Conservation (phyloP, 2,329 filamentous ascomycete species). For the Ampelomyces quisqualis region DNA sequence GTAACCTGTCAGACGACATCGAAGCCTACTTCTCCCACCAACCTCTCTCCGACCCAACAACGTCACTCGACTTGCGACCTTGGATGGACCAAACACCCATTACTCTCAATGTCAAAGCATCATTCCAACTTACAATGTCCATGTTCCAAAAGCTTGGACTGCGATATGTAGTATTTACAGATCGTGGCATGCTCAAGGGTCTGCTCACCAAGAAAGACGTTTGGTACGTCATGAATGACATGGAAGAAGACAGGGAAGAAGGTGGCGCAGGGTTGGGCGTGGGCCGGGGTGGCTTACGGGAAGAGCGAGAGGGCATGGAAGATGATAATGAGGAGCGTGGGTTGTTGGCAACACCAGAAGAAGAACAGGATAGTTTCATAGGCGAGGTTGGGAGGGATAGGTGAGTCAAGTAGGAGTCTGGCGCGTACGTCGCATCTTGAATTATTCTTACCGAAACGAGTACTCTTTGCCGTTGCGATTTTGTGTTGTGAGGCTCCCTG, state of each 20-base stretch:
- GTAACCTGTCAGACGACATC: constrained; percentile 66
- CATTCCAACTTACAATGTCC: constrained; percentile 78
- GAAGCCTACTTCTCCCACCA: constrained; percentile 85
- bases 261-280: constrained; percentile 39
- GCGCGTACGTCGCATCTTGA: constrained; percentile 2
- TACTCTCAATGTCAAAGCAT: constrained; percentile 74
- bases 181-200: constrained; percentile 78
- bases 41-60: constrained; percentile 68
- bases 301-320: constrained; percentile 30
- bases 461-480: too few relatives aligned
- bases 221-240: constrained; percentile 82
- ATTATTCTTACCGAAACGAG: too few relatives aligned
- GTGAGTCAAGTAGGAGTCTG: constrained; percentile 5
- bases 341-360: constrained; percentile 33
- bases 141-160: constrained; percentile 96
- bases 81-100: constrained; percentile 99
- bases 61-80: constrained; percentile 81
- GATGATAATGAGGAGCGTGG: constrained; percentile 46
- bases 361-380: constrained; percentile 25
- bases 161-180: constrained; percentile 83
- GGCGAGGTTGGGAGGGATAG: constrained; percentile 9
- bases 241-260: constrained; percentile 45
- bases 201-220: constrained; percentile 96
- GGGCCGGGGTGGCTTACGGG: constrained; percentile 37
- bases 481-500: constrained; percentile 1